Evolutionary conservation across 1,139 yeast species (phyloP).

Genomic region (Geotrichum klebahnii): DNA sequence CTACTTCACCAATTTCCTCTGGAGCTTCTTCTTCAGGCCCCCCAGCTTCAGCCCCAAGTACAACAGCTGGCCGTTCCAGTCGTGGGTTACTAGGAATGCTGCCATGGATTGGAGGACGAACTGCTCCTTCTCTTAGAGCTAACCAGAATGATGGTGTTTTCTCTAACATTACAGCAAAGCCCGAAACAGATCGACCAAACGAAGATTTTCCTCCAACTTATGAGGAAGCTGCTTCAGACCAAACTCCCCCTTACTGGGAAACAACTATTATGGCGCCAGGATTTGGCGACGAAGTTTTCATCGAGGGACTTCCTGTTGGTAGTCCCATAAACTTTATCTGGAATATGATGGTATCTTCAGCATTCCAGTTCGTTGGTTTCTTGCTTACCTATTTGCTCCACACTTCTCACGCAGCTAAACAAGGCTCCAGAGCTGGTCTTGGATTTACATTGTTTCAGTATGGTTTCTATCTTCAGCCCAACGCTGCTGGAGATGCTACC

Average conservation of each 20-base stretch:
- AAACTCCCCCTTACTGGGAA: slow-evolving; percentile 97
- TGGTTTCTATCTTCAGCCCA: slow-evolving; percentile 70
- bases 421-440: slow-evolving; percentile 90
- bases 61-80: slow-evolving; percentile 19
- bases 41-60: slow-evolving; percentile 11
- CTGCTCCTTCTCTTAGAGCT: slow-evolving; percentile 4
- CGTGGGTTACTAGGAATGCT: slow-evolving; percentile 17
- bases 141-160: slow-evolving; percentile 81
- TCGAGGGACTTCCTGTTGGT: slow-evolving; percentile 97
- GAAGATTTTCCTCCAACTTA: slow-evolving; percentile 77
- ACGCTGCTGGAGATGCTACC: slow-evolving; percentile 37
- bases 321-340: slow-evolving; percentile 79
- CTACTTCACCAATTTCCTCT: too few species aligned
- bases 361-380: slow-evolving; percentile 93
- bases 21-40: too few species aligned
- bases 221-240: slow-evolving; percentile 92
- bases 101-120: slow-evolving; percentile 6
- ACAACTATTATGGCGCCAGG: slow-evolving; percentile 80
- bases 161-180: slow-evolving; percentile 80
- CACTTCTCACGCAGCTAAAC: slow-evolving; percentile 95
- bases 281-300: slow-evolving; percentile 79
- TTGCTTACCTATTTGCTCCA: slow-evolving; percentile 83
- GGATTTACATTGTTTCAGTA: slow-evolving; percentile 79
- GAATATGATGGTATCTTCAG: slow-evolving; percentile 82
- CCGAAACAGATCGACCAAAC: slow-evolving; percentile 43